Percentiles rank a stretch among this genome's conserved stretches.
Evolutionary conservation across 192 early-diverging fungal species (phyloP).

Genomic region (Diversispora epigaea): DNA sequence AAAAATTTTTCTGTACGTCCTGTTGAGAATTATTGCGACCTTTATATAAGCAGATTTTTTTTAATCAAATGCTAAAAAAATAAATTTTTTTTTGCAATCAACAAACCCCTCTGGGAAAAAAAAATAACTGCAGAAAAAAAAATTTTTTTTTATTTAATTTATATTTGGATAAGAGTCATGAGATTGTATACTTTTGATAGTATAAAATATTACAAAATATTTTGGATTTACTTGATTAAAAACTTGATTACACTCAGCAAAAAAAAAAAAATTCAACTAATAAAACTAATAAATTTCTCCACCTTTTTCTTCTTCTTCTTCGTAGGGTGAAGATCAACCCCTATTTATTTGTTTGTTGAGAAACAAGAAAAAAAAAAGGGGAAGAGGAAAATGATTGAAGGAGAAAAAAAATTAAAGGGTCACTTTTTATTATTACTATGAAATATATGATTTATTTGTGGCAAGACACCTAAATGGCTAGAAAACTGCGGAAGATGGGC

Average conservation of each 20-base stretch:
- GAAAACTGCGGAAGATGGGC: not conserved
- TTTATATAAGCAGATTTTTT: constrained; percentile 1
- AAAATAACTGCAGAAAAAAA: not conserved
- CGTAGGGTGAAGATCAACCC: constrained; percentile 1
- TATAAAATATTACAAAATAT: no score
- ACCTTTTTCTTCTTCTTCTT: not conserved
- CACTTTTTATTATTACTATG: not conserved
- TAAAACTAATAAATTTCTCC: not conserved
- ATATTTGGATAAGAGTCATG: constrained; percentile 1
- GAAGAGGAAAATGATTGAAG: not conserved
- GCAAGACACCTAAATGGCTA: not conserved
- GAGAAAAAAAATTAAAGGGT: not conserved
- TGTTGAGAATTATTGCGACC: not conserved
- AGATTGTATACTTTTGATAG: not conserved
- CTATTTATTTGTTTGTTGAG: constrained; percentile 22
- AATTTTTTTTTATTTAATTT: not conserved
- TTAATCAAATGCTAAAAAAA: not conserved
- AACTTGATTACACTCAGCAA: not conserved
- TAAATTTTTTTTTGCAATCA: not conserved
- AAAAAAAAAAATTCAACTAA: not conserved
- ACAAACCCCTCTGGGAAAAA: constrained; percentile 5
- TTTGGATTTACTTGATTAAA: not conserved
- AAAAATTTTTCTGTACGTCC: not conserved
- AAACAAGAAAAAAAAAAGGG: constrained; percentile 11
- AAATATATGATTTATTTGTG: not conserved